These are phyloP conservation scores for Acanthamoeba polyphaga DNA, from an alignment of 208 protist genomes.

Conservation along the genomic window DNA sequence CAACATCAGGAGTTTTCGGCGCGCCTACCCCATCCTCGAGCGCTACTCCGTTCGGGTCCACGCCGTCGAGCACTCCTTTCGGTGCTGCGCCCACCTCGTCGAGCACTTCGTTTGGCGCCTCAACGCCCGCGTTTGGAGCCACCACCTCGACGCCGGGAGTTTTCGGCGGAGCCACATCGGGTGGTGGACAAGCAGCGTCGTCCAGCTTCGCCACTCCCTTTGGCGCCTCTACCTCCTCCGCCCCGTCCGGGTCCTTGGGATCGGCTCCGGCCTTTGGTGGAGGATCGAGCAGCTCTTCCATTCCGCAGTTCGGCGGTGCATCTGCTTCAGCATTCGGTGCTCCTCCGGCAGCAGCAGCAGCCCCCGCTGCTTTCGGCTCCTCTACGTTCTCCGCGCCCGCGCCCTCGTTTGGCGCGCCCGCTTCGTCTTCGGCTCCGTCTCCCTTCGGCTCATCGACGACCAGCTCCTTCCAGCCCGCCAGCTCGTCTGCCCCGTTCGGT, in stretches of 20 bases:
- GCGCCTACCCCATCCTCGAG: not conserved
- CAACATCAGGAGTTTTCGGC: not conserved
- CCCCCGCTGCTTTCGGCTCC: not conserved
- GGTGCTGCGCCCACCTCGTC: not conserved
- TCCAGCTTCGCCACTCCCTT: conserved; percentile 4
- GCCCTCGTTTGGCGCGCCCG: not conserved
- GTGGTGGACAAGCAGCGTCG: not conserved
- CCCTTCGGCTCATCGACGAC: not conserved
- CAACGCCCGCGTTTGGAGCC: not conserved
- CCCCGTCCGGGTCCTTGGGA: not conserved
- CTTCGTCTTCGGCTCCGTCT: not conserved
- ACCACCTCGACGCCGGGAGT: not conserved
- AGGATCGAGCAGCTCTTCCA: not conserved
- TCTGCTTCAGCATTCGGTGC: not conserved
- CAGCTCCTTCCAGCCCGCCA: not conserved
- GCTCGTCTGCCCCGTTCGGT: not conserved
- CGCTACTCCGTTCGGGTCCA: not conserved
- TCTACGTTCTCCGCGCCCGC: not conserved
- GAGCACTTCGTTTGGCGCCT: not conserved
- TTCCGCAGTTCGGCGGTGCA: not conserved
- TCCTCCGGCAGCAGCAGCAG: too few relatives aligned
- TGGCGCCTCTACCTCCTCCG: not conserved
- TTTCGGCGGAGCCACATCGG: not conserved
- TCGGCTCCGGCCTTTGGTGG: not conserved
- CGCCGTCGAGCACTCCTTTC: not conserved